Evolutionary conservation across 2,329 filamentous ascomycete species (phyloP).

Genomic region (Xylariaceae sp.): DNA sequence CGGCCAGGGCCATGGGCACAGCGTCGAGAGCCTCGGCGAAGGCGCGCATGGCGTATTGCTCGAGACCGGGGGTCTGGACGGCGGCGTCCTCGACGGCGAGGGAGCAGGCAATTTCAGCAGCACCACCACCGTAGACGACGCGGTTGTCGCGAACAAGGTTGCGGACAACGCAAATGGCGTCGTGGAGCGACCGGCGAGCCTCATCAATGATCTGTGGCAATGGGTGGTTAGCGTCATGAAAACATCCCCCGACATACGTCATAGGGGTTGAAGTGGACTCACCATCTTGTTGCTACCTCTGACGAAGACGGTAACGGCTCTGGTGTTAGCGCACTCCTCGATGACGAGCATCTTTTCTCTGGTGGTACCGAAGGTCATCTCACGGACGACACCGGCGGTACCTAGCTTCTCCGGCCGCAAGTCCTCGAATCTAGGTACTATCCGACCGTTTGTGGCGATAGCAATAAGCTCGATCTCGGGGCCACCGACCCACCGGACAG

Average conservation of each 20-base stretch:
- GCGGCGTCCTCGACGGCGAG: slow-evolving; percentile 93
- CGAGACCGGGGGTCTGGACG: slow-evolving; percentile 89
- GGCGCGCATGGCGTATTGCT: slow-evolving; percentile 98
- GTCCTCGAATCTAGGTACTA: slow-evolving; percentile 96
- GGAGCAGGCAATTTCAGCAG: slow-evolving; percentile 95
- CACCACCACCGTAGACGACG: slow-evolving; percentile 94
- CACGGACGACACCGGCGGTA: slow-evolving; percentile 79
- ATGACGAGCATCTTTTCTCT: slow-evolving; percentile 99
- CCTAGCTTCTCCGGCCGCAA: slow-evolving; percentile 87
- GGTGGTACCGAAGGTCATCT: slow-evolving; percentile 96
- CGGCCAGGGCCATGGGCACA: slow-evolving; percentile 89
- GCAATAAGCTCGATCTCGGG: slow-evolving; percentile 98
- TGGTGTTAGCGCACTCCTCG: slow-evolving; percentile 96
- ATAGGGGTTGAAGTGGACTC: slow-evolving; percentile 30
- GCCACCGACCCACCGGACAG: slow-evolving; percentile 95
- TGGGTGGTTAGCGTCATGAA: slow-evolving; percentile 6
- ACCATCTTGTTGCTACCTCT: slow-evolving; percentile 99
- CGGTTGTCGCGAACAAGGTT: slow-evolving; percentile 95
- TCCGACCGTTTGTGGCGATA: slow-evolving; percentile 95
- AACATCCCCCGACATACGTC: neutral
- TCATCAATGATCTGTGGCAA: slow-evolving; percentile 83
- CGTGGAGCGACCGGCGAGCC: slow-evolving; percentile 93
- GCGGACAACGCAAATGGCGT: slow-evolving; percentile 94
- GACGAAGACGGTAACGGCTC: slow-evolving; percentile 94
- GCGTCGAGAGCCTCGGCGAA: slow-evolving; percentile 93